Evolutionary conservation across 2,329 filamentous ascomycete genomes (phyloP), one percentile per base, ranked within the genome.

Genomic region (Penicillium sclerotigenum): DNA sequence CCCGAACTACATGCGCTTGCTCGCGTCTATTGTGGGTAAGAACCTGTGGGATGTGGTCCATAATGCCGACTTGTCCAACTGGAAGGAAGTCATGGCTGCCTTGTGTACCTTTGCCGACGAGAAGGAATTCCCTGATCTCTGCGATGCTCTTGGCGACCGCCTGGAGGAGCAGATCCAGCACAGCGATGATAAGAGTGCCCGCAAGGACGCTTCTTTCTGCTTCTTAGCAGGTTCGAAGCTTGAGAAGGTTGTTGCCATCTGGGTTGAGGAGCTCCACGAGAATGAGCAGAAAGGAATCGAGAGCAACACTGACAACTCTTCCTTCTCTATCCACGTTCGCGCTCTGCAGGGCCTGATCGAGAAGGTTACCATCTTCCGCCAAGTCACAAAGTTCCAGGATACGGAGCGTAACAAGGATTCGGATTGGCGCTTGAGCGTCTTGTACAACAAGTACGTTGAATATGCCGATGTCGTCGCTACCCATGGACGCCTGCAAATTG

Each of bases 31-130:
- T 49, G 92, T 96, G 55, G 87, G 89, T 59, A 97, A 97, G 80
- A 97, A 99, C 69, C 82, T 99, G 1, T 97, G 93, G 94, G 94
- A 99, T 76, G 84, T 97, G 43, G 94, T 97, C 8, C 91, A 97
- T 77, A 99, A 99, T 68, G 94, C 93, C 8, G 90, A 97, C 68
- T 79, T 99, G 43, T 83, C 83, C 50, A 89, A 94, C 75, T 99
- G 94, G 95, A 97, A 95, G 77, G 94, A 97, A 75, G 87, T 93
- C 3, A 95, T 99, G 89, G 92, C 91, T 28, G 89, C 92, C 1
- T 79, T 99, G 52, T 99, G 94, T 82, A 97, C 94, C 1, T 99
- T 93, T 74, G 94, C 94, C 0, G 88, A 95, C 60, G 88, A 91
- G 42, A 84, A 84, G 37, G 93, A 99, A 66, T 99, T 99, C 72